Conservation (phyloP, 176 grass and related monocot species). For the Paspalum notatum region DNA sequence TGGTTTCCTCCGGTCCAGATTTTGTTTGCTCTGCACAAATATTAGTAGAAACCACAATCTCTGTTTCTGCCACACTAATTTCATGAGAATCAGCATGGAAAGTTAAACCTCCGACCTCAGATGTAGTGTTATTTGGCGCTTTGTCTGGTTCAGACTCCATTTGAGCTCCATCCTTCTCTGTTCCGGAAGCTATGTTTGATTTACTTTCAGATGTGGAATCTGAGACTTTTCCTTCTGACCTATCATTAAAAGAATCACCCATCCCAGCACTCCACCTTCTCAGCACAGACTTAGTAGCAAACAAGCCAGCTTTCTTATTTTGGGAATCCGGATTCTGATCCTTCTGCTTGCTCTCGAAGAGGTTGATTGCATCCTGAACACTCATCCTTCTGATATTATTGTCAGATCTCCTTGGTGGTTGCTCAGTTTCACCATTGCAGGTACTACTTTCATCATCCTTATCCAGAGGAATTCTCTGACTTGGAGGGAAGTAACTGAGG, state of each 20-base stretch:
- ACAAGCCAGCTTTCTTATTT: constrained; percentile 73
- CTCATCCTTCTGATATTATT: constrained; percentile 84
- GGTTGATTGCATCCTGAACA: constrained; percentile 95
- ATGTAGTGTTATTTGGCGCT: constrained; percentile 14
- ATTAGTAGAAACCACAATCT: constrained; percentile 35
- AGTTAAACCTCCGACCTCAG: constrained; percentile 34
- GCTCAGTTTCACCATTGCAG: constrained; percentile 69
- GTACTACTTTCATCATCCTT: constrained; percentile 72
- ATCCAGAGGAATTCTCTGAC: constrained; percentile 73
- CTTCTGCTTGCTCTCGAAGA: constrained; percentile 97
- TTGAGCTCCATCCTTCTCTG: constrained; percentile 51
- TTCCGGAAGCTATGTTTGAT: constrained; percentile 45
- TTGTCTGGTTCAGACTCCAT: constrained; percentile 42
- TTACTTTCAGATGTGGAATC: constrained; percentile 61
- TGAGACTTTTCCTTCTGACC: constrained; percentile 55
- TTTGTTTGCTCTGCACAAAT: constrained; percentile 47
- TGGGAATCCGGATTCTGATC: constrained; percentile 66
- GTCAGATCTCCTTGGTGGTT: constrained; percentile 75
- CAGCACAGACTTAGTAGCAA: constrained; percentile 76
- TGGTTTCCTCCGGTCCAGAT: constrained; percentile 55
- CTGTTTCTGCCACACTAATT: constrained; percentile 41
- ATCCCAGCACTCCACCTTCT: constrained; percentile 96
- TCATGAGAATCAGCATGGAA: constrained; percentile 37
- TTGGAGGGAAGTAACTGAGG: constrained; percentile 81
- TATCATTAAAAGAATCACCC: constrained; percentile 69